phyloP scores from a whole-genome alignment of 2,329 filamentous ascomycete genomes.

The Ophiostoma tasmaniense region DNA sequence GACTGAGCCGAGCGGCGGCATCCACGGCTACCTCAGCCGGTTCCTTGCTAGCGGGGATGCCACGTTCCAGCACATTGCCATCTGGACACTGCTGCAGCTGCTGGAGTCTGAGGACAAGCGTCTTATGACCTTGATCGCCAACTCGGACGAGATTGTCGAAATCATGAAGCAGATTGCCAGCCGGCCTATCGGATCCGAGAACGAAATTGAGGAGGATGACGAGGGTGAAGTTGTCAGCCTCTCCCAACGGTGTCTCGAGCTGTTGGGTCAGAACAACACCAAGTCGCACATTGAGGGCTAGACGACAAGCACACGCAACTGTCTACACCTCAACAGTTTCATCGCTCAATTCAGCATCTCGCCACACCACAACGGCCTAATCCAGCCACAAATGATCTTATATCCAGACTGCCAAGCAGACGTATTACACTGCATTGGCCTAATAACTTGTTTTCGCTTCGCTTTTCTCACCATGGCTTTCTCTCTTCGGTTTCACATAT shows the following conservation, averaged over 20 bases:
- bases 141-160: conserved; percentile 82
- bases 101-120: conserved; percentile 90
- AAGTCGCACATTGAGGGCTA: conserved; percentile 78
- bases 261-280: conserved; percentile 65
- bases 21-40: conserved; percentile 87
- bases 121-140: conserved; percentile 79
- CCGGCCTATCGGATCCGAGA: conserved; percentile 77
- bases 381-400: neutral
- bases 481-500: neutral
- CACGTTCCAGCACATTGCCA: conserved; percentile 98
- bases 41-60: conserved; percentile 92
- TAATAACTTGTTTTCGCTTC: conserved; percentile 12
- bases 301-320: conserved; percentile 19
- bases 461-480: neutral
- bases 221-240: conserved; percentile 89
- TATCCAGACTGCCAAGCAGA: conserved; percentile 7
- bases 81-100: conserved; percentile 93
- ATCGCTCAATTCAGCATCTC: neutral
- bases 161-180: conserved; percentile 90
- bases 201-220: conserved; percentile 79
- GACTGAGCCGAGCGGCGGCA: conserved; percentile 84
- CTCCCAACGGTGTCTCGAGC: conserved; percentile 80
- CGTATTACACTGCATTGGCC: conserved; percentile 3
- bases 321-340: neutral
- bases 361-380: neutral